phyloP scores from a whole-genome alignment of 2,329 filamentous ascomycete genomes.

The Penicillium sp. region DNA sequence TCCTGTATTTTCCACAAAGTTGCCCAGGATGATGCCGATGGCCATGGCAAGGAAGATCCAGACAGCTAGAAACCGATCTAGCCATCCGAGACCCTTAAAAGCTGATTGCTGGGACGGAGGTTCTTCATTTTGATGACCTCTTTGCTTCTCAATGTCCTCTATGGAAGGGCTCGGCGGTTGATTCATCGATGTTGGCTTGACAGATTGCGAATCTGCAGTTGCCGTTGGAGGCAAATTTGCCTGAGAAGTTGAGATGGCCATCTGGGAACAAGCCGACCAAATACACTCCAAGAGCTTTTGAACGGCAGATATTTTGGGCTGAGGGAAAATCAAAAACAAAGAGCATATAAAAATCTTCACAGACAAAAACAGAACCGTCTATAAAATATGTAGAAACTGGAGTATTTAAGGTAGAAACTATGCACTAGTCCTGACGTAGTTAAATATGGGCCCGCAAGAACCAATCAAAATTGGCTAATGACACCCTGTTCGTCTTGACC shows the following conservation, averaged over 20 bases:
- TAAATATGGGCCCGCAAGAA: background rate
- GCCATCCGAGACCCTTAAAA: slow-evolving; percentile 15
- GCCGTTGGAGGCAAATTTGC: slow-evolving; percentile 9
- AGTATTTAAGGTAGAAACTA: background rate
- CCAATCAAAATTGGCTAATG: slow-evolving; percentile 15
- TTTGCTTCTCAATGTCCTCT: slow-evolving; percentile 24
- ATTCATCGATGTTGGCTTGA: background rate
- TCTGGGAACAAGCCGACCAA: slow-evolving; percentile 8
- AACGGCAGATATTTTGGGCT: background rate
- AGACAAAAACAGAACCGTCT: background rate
- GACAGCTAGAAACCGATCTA: slow-evolving; percentile 4
- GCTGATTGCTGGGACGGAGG: slow-evolving; percentile 12
- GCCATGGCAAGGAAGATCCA: slow-evolving; percentile 44
- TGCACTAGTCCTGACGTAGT: slow-evolving; percentile 8
- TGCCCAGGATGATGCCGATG: slow-evolving; percentile 75
- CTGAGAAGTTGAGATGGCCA: slow-evolving; percentile 10
- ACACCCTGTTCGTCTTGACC: slow-evolving; percentile 2
- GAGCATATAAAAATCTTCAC: background rate
- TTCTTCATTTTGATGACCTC: background rate
- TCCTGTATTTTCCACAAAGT: slow-evolving; percentile 70
- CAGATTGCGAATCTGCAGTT: slow-evolving; percentile 7
- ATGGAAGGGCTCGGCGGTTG: background rate
- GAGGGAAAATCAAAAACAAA: background rate
- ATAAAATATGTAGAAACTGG: slow-evolving; percentile 11
- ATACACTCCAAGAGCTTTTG: background rate